Evolutionary conservation across 129 eudicot genomes (phyloP).

Genomic region (Tagetes erecta): DNA sequence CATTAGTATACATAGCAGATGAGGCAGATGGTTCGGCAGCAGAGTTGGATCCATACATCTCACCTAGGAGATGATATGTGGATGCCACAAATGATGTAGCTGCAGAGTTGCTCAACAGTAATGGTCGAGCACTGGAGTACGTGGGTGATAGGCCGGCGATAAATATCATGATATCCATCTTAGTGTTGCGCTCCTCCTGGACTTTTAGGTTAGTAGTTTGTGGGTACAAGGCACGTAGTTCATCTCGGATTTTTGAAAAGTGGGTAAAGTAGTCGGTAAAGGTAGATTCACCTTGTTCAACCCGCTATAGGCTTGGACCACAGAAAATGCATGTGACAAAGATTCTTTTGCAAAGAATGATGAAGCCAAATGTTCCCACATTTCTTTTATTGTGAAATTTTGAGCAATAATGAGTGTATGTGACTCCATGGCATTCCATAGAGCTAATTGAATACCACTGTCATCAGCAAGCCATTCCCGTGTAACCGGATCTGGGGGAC

Average conservation of each 20-base stretch:
- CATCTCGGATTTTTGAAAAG: not conserved
- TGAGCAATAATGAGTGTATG: not conserved
- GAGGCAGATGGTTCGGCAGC: too few relatives aligned
- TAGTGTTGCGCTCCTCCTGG: constrained; percentile 1
- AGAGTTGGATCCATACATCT: too few relatives aligned
- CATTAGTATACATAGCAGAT: too few relatives aligned
- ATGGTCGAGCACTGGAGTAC: not conserved
- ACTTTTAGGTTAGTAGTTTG: not conserved
- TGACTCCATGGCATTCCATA: not conserved
- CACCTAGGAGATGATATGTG: too few relatives aligned
- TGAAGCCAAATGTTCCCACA: not conserved
- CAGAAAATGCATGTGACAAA: not conserved
- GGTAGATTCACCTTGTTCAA: constrained; percentile 4
- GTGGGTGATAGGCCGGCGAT: not conserved
- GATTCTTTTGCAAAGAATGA: not conserved
- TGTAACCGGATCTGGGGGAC: not conserved
- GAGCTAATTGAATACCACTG: not conserved
- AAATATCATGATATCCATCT: not conserved
- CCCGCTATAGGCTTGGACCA: not conserved
- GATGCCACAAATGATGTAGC: not conserved
- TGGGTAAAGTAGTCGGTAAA: not conserved
- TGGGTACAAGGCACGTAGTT: not conserved
- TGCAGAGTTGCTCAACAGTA: not conserved
- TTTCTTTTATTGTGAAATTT: not conserved
- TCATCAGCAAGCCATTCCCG: not conserved